phyloP scores from a whole-genome alignment of 1,284 basidiomycete species.

The Naganishia albida region DNA sequence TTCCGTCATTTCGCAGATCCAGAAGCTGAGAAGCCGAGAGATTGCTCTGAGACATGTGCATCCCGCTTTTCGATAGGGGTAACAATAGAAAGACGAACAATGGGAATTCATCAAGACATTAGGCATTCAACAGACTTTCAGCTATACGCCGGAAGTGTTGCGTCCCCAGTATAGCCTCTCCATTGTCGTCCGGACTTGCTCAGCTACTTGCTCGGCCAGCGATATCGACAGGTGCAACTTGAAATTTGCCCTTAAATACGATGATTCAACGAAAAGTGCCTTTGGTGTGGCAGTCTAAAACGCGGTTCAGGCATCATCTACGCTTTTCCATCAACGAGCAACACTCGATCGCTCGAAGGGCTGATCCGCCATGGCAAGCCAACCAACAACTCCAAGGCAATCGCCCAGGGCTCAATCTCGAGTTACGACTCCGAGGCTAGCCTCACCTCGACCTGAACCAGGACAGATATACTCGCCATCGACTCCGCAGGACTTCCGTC shows the following conservation, averaged over 20 bases:
- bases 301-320: constrained; percentile 25
- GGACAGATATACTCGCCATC: constrained; percentile 27
- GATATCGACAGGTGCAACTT: neutral
- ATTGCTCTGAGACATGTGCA: no score
- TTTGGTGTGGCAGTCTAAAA: constrained; percentile 16
- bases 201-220: neutral
- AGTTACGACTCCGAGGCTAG: constrained; percentile 6
- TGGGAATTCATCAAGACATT: no score
- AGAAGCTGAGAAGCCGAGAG: no score
- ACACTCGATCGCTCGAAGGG: neutral
- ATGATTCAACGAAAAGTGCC: constrained; percentile 4
- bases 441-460: constrained; percentile 10
- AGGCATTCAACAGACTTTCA: neutral
- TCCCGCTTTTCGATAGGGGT: no score
- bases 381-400: constrained; percentile 23
- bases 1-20: no score
- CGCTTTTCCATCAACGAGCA: neutral
- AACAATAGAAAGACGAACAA: no score
- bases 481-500: constrained; percentile 1
- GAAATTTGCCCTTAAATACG: neutral
- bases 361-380: constrained; percentile 2
- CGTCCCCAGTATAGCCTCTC: neutral
- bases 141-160: neutral
- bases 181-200: neutral
- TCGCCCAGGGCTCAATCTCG: neutral